Percentiles rank a stretch among this genome's conserved stretches.
phyloP scores from a whole-genome alignment of 371 early-diverging fungal species.

The Apophysomyces sp. region DNA sequence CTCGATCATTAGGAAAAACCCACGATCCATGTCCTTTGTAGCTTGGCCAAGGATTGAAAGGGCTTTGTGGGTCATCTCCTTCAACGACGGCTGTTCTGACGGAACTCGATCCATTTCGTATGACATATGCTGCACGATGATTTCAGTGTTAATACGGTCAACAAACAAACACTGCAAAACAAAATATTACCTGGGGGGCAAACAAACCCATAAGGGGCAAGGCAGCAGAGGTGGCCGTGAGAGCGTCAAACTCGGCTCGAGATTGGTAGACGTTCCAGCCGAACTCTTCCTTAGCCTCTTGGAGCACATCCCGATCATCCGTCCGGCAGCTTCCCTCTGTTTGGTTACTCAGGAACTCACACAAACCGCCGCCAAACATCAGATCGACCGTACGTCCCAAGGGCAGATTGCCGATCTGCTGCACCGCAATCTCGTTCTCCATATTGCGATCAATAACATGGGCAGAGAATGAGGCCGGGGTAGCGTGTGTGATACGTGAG shows the following conservation, averaged over 20 bases:
- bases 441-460: slow-evolving; percentile 77
- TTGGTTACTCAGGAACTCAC: slow-evolving; percentile 76
- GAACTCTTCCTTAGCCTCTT: slow-evolving; percentile 42
- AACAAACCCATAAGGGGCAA: slow-evolving; percentile 85
- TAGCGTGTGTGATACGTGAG: slow-evolving; percentile 91
- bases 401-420: slow-evolving; percentile 84
- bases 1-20: slow-evolving; percentile 74
- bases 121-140: slow-evolving; percentile 61
- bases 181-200: slow-evolving; percentile 52
- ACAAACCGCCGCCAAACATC: slow-evolving; percentile 90
- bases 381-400: slow-evolving; percentile 83
- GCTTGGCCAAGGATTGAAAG: slow-evolving; percentile 53
- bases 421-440: slow-evolving; percentile 85
- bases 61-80: slow-evolving; percentile 75
- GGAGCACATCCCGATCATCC: slow-evolving; percentile 67
- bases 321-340: slow-evolving; percentile 65
- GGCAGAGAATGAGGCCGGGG: slow-evolving; percentile 76
- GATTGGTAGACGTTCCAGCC: slow-evolving; percentile 60
- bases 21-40: slow-evolving; percentile 27
- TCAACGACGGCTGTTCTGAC: slow-evolving; percentile 63
- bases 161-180: neutral
- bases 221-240: slow-evolving; percentile 22
- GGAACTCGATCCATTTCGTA: slow-evolving; percentile 80
- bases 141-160: no score
- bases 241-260: slow-evolving; percentile 58